Base-by-base conservation (phyloP, 345 rosid genomes). In the Clausena lansium region DNA sequence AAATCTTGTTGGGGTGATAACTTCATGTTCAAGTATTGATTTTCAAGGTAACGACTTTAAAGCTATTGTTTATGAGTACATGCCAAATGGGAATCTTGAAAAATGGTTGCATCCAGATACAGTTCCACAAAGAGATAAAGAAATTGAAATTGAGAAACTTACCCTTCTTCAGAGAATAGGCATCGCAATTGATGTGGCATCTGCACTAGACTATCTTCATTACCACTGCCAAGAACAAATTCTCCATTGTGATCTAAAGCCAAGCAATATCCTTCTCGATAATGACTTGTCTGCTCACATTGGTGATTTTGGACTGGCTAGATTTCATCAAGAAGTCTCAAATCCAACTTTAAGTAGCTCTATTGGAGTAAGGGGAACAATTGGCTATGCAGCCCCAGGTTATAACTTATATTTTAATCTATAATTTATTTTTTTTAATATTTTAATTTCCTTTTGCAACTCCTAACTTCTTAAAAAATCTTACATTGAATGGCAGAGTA, bases 341-440 rank as follows among this genome's bases (percentile, higher is more conserved):
- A 24, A 47, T 60, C 25, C 38, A 28, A 73, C 55, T 9, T 47
- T 39, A 7, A 64, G 50, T 62, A 78, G 77, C 47, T 73, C 77
- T 27, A 28, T 79, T 79, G 81, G 74, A 30, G 17, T 79, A 38
- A 79, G 45, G 58, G 77, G 81, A 61, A 77, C 80, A 24, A 73
- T 79, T 27, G 73, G 73, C 2, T 83, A 83, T 54, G 35, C 67
- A 68, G 68, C 85, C 30, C 86, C 81, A 55, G 77, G 86, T 50
- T 50, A 50, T 7, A 30, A 30, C 32, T 30, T 30, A 30, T 41
- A 41, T 0, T 41, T 15, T 10, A 41, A 11, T 41, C 50, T 15
- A 41, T 11, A 41, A 50, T 50, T 50, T 17, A 4, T 1, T 11
- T 15, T 17, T 15, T 4, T 38, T 38, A 38, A 7, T 38, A 1